Evolutionary conservation across 352 stramenopile genomes (phyloP).

Genomic region (Pythium rishiriense): DNA sequence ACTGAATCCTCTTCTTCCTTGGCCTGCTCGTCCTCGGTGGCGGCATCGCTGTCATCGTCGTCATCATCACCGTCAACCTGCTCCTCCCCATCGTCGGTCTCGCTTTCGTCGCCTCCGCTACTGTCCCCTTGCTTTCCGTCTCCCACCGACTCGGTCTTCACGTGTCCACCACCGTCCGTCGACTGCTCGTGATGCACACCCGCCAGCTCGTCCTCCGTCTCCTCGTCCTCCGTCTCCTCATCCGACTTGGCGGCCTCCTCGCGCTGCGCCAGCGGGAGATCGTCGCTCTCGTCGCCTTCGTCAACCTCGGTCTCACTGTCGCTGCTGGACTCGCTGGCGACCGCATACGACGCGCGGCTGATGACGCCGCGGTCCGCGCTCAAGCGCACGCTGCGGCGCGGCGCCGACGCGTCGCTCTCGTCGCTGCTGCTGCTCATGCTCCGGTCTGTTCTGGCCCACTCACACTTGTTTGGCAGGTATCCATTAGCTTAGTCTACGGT

Average conservation of each 20-base stretch:
- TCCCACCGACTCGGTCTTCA: conserved; percentile 1
- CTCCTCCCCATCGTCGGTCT: neutral
- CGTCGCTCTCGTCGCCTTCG: conserved; percentile 14
- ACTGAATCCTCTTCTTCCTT: neutral
- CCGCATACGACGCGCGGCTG: conserved; percentile 15
- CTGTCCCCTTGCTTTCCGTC: neutral
- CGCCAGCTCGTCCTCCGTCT: conserved; percentile 8
- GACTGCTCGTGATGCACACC: conserved; percentile 1
- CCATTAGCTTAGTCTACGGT: conserved; percentile 20
- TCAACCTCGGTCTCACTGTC: conserved; percentile 19
- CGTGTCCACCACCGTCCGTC: neutral
- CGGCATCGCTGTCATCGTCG: conserved; percentile 2
- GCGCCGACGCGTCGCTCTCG: conserved; percentile 6
- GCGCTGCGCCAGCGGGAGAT: conserved; percentile 16
- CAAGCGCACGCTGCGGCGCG: neutral
- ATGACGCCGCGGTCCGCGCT: conserved; percentile 21
- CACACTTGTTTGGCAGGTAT: neutral
- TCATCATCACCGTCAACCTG: conserved; percentile 2
- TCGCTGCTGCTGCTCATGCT: conserved; percentile 19
- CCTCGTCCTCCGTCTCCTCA: conserved; percentile 19
- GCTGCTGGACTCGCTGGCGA: conserved; percentile 6
- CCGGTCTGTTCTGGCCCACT: conserved; percentile 2
- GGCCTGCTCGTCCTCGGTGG: neutral
- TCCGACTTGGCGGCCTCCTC: conserved; percentile 8
- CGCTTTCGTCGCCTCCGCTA: neutral